A percentile compares a stretch with the other conserved stretches of the same genome.
These are phyloP conservation scores for Cucurbitaria berberidis DNA, from an alignment of 2,329 filamentous ascomycete genomes.

Conservation along the genomic window DNA sequence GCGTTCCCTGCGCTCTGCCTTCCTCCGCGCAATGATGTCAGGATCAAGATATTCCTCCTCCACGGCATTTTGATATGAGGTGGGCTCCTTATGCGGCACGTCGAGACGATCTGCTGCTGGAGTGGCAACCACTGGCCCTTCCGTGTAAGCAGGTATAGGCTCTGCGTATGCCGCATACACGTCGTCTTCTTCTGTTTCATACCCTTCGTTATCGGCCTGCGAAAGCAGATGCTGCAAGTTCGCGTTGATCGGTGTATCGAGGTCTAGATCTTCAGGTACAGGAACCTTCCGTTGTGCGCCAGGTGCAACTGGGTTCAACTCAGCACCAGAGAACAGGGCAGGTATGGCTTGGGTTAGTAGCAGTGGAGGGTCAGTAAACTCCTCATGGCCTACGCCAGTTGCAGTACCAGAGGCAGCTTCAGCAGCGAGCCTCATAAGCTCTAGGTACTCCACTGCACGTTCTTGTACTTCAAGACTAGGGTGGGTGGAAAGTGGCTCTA, in stretches of 20 bases:
- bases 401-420: conserved; percentile 78
- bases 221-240: conserved; percentile 71
- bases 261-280: conserved; percentile 73
- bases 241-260: conserved; percentile 81
- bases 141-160: conserved; percentile 38
- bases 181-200: conserved; percentile 52
- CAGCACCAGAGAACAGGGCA: conserved; percentile 81
- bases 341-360: conserved; percentile 91
- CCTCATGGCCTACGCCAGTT: conserved; percentile 62
- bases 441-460: conserved; percentile 87
- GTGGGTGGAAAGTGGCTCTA: conserved; percentile 80
- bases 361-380: conserved; percentile 77
- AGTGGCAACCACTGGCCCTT: conserved; percentile 22
- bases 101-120: conserved; percentile 55
- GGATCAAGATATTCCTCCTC: conserved; percentile 68
- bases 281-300: conserved; percentile 88
- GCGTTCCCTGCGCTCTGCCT: conserved; percentile 77
- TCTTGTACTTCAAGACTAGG: conserved; percentile 95
- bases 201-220: conserved; percentile 54
- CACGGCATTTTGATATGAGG: conserved; percentile 55
- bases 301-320: conserved; percentile 87
- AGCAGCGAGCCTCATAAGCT: conserved; percentile 83
- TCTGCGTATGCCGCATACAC: conserved; percentile 56
- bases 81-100: conserved; percentile 40
- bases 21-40: conserved; percentile 75